phyloP scores from a whole-genome alignment of 148 eudicot species.

The Chenopodium formosanum region DNA sequence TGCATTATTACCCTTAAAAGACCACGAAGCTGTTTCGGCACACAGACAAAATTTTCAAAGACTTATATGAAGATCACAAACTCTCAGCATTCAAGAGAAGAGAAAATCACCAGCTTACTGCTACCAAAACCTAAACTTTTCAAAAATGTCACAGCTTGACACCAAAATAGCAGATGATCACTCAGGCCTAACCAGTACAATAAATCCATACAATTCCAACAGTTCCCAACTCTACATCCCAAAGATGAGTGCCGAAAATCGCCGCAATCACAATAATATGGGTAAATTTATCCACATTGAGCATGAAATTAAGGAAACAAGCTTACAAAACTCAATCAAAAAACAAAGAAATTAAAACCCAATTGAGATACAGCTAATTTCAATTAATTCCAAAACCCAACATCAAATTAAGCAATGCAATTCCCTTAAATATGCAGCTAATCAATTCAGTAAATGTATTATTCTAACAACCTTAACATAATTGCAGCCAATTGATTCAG shows the following conservation, averaged over 20 bases:
- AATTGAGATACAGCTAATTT: neutral
- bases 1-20: neutral
- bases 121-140: neutral
- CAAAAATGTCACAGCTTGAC: neutral
- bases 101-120: neutral
- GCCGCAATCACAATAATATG: neutral
- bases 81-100: neutral
- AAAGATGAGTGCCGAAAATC: neutral
- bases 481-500: neutral
- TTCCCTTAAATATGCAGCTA: neutral
- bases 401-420: neutral
- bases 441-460: neutral
- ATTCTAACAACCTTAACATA: neutral
- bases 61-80: neutral
- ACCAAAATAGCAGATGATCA: neutral
- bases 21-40: neutral
- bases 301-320: slow-evolving; percentile 4
- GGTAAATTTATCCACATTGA: neutral
- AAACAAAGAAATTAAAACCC: neutral
- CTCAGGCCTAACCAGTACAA: neutral
- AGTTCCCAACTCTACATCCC: neutral
- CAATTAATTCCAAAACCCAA: neutral
- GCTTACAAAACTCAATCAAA: neutral
- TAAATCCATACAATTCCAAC: neutral
- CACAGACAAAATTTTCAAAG: no score